These are phyloP conservation scores for Cordyceps cicadae DNA, from an alignment of 2,329 filamentous ascomycete genomes.

Conservation along the genomic window DNA sequence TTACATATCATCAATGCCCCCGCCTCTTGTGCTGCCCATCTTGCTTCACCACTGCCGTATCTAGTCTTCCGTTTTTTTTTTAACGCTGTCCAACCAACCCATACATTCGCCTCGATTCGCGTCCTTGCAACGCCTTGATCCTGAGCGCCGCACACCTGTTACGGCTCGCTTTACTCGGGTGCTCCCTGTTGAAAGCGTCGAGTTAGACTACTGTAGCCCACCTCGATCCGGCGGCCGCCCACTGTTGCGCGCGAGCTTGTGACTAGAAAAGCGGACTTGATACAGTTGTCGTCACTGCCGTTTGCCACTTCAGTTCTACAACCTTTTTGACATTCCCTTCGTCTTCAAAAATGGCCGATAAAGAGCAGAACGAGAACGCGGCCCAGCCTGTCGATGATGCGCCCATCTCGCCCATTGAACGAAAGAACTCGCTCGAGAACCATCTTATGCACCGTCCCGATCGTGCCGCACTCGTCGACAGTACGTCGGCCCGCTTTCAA, in stretches of 20 bases:
- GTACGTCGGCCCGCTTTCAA: conserved; percentile 39
- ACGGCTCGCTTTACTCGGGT: not conserved
- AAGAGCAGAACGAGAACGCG: conserved; percentile 17
- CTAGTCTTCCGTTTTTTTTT: not conserved
- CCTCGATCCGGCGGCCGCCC: not conserved
- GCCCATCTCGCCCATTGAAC: conserved; percentile 43
- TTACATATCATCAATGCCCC: conserved; percentile 7
- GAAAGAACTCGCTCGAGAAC: conserved; percentile 64
- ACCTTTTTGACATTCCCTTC: not conserved
- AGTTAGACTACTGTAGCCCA: not conserved
- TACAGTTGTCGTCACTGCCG: not conserved
- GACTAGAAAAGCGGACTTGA: not conserved
- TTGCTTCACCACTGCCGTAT: not conserved
- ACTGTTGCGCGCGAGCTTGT: not conserved
- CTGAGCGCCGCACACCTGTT: not conserved
- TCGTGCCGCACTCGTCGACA: conserved; percentile 69
- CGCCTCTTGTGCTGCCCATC: conserved; percentile 6
- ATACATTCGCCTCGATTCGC: not conserved
- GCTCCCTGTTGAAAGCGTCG: not conserved
- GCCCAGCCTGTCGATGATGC: conserved; percentile 37
- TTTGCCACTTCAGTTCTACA: conserved; percentile 2
- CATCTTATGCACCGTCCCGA: conserved; percentile 66
- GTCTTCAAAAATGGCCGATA: conserved; percentile 21
- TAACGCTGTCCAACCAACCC: not conserved
- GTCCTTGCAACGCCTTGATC: not conserved